Conservation (phyloP, 176 grass and related monocot species). For the bread wheat (Triticum aestivum) region DNA sequence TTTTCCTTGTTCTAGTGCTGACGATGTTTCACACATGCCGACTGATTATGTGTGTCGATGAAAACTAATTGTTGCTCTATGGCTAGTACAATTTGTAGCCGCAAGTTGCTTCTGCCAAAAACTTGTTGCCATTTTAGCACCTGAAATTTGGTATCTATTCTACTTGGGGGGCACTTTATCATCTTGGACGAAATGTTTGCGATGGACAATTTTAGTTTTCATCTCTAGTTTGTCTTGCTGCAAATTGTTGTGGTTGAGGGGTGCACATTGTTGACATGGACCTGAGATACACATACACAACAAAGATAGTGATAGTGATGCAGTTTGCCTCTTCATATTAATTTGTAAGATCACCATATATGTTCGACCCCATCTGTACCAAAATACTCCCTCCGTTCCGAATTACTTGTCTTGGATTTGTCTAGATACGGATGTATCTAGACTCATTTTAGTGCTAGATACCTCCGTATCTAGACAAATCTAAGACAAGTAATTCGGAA, state of each 20-base stretch:
- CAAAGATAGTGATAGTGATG: background rate
- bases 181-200: background rate
- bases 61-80: background rate
- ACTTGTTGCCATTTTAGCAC: background rate
- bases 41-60: background rate
- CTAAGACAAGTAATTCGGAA: too few species aligned
- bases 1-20: background rate
- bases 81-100: background rate
- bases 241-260: background rate
- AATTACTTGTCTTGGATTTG: too few species aligned
- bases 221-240: background rate
- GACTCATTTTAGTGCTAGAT: too few species aligned
- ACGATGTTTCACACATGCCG: background rate
- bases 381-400: too few species aligned
- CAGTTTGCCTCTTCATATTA: background rate
- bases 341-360: background rate
- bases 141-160: background rate
- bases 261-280: background rate
- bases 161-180: background rate
- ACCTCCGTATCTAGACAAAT: too few species aligned
- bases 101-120: background rate
- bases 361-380: background rate
- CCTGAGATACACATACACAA: background rate
- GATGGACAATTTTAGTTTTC: background rate
- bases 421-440: too few species aligned